phyloP scores from a whole-genome alignment of 176 grass and related monocot genomes.

The Phoenix roebelenii region DNA sequence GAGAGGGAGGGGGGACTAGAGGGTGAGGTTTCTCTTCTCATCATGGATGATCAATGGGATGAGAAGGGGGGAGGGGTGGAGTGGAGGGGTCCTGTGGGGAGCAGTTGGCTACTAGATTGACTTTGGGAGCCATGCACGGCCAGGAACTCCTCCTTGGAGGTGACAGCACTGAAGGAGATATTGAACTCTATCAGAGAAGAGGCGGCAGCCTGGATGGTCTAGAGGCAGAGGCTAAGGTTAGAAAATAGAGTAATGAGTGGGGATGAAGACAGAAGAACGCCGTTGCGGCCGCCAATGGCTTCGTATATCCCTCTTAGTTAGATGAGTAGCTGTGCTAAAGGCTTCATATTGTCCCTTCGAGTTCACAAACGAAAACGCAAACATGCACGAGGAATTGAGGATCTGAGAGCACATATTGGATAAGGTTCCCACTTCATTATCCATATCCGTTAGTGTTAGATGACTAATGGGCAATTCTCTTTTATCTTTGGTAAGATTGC shows the following conservation, averaged over 20 bases:
- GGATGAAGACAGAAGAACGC: conserved; percentile 13
- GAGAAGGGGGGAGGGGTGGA: conserved; percentile 18
- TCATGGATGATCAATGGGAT: conserved; percentile 58
- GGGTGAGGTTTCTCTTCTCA: conserved; percentile 33
- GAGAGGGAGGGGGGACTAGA: conserved; percentile 43
- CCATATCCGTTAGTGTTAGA: too few species aligned
- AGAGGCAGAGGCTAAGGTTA: conserved; percentile 19
- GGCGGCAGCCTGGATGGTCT: conserved; percentile 28
- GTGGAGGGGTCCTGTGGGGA: conserved; percentile 7
- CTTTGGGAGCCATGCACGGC: conserved; percentile 5
- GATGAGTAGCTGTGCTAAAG: too few species aligned
- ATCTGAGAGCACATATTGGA: too few species aligned
- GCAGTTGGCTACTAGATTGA: neutral
- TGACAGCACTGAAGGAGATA: conserved; percentile 45
- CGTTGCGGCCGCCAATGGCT: conserved; percentile 11
- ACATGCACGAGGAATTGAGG: too few species aligned
- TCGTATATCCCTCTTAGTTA: too few species aligned
- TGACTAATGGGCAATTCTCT: too few species aligned
- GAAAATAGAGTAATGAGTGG: conserved; percentile 21
- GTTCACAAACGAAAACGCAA: too few species aligned
- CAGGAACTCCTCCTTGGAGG: neutral
- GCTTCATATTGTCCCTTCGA: too few species aligned
- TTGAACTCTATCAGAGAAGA: conserved; percentile 39
- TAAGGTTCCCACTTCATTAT: too few species aligned
- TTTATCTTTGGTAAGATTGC: too few species aligned